Conservation (phyloP, 768 basidiomycete species). For the Basidioascus undulatus region DNA sequence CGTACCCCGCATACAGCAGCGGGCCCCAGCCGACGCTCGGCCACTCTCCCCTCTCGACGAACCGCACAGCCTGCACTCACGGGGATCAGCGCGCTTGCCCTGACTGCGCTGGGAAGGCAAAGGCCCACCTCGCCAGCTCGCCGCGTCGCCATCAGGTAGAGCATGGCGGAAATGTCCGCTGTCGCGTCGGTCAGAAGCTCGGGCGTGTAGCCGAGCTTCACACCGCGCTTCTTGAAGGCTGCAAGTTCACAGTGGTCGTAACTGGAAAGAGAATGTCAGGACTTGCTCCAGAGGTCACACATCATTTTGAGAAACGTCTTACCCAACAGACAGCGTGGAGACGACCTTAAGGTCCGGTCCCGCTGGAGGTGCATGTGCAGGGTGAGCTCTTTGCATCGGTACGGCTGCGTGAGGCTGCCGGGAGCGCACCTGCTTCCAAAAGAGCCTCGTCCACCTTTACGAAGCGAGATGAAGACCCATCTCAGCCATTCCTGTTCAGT, state of each 20-base stretch:
- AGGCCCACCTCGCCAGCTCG: slow-evolving; percentile 39
- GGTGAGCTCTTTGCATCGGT: not conserved
- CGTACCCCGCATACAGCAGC: slow-evolving; percentile 51
- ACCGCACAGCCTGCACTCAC: not conserved
- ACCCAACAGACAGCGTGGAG: slow-evolving; percentile 82
- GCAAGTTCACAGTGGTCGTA: slow-evolving; percentile 53
- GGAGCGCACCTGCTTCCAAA: no score
- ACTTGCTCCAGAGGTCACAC: not conserved
- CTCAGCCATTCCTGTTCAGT: no score
- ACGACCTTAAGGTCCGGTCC: slow-evolving; percentile 53
- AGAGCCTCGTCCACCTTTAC: no score
- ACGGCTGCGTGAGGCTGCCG: not conserved
- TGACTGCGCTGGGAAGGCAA: not conserved
- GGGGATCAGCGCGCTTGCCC: slow-evolving; percentile 1
- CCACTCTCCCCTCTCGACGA: slow-evolving; percentile 33
- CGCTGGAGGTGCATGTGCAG: slow-evolving; percentile 27
- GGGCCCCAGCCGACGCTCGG: slow-evolving; percentile 53
- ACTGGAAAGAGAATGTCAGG: not conserved
- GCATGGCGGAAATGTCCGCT: slow-evolving; percentile 72
- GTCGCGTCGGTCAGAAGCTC: slow-evolving; percentile 86
- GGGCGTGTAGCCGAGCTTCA: slow-evolving; percentile 74
- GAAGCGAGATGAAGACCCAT: no score
- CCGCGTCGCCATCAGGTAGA: slow-evolving; percentile 80
- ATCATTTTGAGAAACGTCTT: slow-evolving; percentile 25
- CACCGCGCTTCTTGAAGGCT: slow-evolving; percentile 31